Evolutionary conservation across 2,329 filamentous ascomycete species (phyloP).

Genomic region (Cladophialophora psammophila): DNA sequence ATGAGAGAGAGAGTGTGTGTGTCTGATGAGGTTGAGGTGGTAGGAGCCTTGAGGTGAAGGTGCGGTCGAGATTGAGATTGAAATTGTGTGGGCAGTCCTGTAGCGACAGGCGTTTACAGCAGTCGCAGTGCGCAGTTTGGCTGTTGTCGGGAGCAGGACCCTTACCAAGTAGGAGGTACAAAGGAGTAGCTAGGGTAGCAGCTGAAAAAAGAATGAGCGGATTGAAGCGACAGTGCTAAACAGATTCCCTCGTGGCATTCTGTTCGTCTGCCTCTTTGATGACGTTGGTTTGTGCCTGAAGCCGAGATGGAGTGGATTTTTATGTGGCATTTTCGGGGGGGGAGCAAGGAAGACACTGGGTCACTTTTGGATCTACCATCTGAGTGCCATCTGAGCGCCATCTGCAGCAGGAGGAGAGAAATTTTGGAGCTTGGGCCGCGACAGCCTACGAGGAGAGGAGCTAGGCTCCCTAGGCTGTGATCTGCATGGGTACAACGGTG

Average conservation of each 20-base stretch:
- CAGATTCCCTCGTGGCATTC: slow-evolving; percentile 8
- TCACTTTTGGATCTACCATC: background rate
- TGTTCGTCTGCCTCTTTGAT: slow-evolving; percentile 13
- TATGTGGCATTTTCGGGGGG: background rate
- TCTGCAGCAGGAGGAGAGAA: slow-evolving; percentile 1
- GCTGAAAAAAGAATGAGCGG: slow-evolving; percentile 4
- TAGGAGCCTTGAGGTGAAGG: background rate
- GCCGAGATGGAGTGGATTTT: slow-evolving; percentile 8
- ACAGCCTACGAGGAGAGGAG: too few species aligned
- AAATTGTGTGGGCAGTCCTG: slow-evolving; percentile 2
- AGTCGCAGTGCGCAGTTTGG: slow-evolving; percentile 6
- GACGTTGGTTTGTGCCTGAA: slow-evolving; percentile 19
- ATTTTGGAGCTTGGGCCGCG: slow-evolving; percentile 5
- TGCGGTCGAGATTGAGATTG: background rate
- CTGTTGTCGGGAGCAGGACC: background rate
- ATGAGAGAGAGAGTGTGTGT: background rate
- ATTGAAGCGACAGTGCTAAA: slow-evolving; percentile 2
- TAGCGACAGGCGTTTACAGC: slow-evolving; percentile 3
- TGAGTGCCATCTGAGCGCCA: background rate
- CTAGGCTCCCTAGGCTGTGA: background rate
- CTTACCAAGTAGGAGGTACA: background rate
- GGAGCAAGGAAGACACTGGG: background rate
- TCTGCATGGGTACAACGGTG: slow-evolving; percentile 8
- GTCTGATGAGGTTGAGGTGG: background rate
- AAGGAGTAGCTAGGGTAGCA: background rate